Evolutionary conservation across 1,284 basidiomycete genomes (phyloP), one percentile per base, ranked within the genome.

Genomic region (Cryptococcus sp.): DNA sequence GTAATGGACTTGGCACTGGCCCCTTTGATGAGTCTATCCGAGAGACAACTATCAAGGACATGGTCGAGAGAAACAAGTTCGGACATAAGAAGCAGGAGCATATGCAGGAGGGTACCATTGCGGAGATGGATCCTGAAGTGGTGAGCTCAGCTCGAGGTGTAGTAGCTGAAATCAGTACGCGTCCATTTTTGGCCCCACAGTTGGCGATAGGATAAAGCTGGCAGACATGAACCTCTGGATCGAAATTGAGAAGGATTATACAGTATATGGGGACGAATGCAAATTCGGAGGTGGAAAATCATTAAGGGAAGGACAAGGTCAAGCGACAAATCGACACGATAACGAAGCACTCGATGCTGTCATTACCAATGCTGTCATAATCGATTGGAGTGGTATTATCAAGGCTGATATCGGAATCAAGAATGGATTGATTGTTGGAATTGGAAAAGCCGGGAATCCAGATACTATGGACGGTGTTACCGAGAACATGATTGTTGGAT

Each of bases 381-480:
- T 99, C 40, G 93, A 99, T 72, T 97, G 90, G 87, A 85, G 84
- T 40, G 92, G 92, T 1, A 94, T 98, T 56, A 89, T 88, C 82
- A 98, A 98, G 81, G 94, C 94, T n/a, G 96, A 98, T 69, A 90
- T 99, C 48, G 96, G 96, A 37, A 81, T 99, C 57, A 91, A 88
- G 74, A 73, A 84, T 55, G 94, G 94, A 0, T 66, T 78, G 48
- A 98, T 98, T 59, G 80, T 79, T 10, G 93, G 87, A 0, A 87
- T 98, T 50, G 96, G 96, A 31, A 98, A 98, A 74, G 90, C 92
- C 4, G 96, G 96, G 2, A 99, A 98, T 73, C 93, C 92, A 1
- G 92, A 97, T 68, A 80, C 88, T 43, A 97, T 97, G 90, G 83
- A 84, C 19, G 82, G 81, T 25, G 88, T 98, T 16, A 80, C 87